phyloP scores from a whole-genome alignment of 495 filamentous ascomycete genomes.

The Neurospora discreta region DNA sequence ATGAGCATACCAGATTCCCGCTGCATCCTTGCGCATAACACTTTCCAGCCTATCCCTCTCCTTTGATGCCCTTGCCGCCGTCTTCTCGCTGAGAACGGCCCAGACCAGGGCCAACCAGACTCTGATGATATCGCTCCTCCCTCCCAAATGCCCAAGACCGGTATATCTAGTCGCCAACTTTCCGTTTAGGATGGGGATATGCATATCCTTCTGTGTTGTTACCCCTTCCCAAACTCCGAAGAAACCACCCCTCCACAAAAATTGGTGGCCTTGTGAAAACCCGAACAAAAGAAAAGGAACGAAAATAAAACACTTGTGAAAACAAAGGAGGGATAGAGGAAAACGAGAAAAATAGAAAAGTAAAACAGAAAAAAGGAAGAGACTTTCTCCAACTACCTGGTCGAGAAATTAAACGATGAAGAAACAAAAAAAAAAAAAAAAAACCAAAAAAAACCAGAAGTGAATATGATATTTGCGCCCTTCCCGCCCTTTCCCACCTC shows the following conservation, averaged over 20 bases:
- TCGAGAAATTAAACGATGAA: not conserved
- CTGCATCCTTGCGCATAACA: not conserved
- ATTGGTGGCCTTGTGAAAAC: not conserved
- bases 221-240: not conserved
- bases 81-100: not conserved
- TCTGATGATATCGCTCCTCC: not conserved
- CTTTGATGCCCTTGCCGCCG: not conserved
- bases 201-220: not conserved
- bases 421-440: too few relatives aligned
- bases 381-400: not conserved
- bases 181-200: not conserved
- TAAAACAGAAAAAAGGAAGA: not conserved
- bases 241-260: not conserved
- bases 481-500: not conserved
- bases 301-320: not conserved
- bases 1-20: not conserved
- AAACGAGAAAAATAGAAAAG: not conserved
- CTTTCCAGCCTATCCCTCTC: not conserved
- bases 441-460: not conserved
- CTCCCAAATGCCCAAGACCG: not conserved
- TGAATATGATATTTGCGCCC: conserved; percentile 19
- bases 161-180: not conserved
- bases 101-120: not conserved
- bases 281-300: not conserved
- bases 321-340: not conserved